Evolutionary conservation across 73 alveolate genomes (phyloP).

Genomic region (Tetrahymena borealis): DNA sequence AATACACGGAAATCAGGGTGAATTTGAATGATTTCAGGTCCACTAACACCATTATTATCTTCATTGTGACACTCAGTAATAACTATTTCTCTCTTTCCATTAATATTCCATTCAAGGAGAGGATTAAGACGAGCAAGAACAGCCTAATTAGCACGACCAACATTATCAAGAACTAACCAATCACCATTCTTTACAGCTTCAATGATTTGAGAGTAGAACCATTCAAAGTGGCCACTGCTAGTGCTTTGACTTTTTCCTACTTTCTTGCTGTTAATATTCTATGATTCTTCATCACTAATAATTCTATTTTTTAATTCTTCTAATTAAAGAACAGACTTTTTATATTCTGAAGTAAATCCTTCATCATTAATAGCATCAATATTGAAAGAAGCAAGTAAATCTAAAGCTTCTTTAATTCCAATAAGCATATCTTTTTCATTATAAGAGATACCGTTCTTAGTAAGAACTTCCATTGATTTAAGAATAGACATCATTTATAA

Average conservation of each 20-base stretch:
- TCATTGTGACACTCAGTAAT: conserved; percentile 4
- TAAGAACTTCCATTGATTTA: neutral
- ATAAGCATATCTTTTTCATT: neutral
- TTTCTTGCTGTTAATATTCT: neutral
- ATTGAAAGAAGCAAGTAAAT: neutral
- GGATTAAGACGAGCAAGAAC: conserved; percentile 10
- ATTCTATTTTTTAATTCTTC: neutral
- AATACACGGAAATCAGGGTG: conserved; percentile 18
- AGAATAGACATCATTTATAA: neutral
- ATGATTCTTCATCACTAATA: neutral
- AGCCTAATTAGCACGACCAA: conserved; percentile 24
- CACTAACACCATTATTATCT: conserved; percentile 4
- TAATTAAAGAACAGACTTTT: neutral
- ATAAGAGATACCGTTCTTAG: neutral
- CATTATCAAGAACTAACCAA: conserved; percentile 20
- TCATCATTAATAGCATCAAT: neutral
- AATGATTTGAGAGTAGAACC: conserved; percentile 23
- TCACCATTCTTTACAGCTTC: conserved; percentile 32
- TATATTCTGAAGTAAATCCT: neutral
- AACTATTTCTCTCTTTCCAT: neutral
- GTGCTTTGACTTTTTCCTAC: conserved; percentile 7
- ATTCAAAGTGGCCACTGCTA: conserved; percentile 13
- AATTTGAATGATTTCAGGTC: conserved; percentile 14
- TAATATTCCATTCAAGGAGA: neutral
- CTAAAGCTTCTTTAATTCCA: neutral